These are phyloP conservation scores for Fonsecaea multimorphosa DNA, from an alignment of 2,329 filamentous ascomycete species.

Conservation along the genomic window DNA sequence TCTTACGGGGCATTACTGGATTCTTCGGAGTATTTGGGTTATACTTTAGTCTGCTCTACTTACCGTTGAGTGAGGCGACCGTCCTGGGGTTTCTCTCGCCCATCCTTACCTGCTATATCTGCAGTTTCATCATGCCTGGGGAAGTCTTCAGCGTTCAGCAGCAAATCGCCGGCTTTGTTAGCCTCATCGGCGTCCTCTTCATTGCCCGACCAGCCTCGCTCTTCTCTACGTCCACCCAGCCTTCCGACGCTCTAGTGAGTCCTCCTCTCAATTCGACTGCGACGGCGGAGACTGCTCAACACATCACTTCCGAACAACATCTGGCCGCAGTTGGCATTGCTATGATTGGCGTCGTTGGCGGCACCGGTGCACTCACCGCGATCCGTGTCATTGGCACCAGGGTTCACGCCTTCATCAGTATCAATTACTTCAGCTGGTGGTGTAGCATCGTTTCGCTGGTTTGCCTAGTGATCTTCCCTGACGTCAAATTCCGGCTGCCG, in stretches of 20 bases:
- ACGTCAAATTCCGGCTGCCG: slow-evolving; percentile 64
- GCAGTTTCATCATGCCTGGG: slow-evolving; percentile 70
- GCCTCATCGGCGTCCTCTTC: slow-evolving; percentile 78
- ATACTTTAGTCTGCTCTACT: slow-evolving; percentile 76
- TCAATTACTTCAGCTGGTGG: slow-evolving; percentile 80
- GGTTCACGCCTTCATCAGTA: slow-evolving; percentile 80
- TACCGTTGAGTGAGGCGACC: slow-evolving; percentile 84
- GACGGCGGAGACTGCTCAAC: slow-evolving; percentile 35
- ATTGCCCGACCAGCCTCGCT: slow-evolving; percentile 75
- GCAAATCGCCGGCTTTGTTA: slow-evolving; percentile 75
- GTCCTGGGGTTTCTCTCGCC: slow-evolving; percentile 88
- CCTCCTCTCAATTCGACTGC: slow-evolving; percentile 41
- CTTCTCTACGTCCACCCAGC: slow-evolving; percentile 50
- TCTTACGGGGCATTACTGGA: slow-evolving; percentile 71
- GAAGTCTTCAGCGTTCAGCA: slow-evolving; percentile 81
- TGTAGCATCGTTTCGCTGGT: slow-evolving; percentile 71
- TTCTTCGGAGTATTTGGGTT: slow-evolving; percentile 81
- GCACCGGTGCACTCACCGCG: slow-evolving; percentile 74
- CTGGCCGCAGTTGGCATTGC: slow-evolving; percentile 73
- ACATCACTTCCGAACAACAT: slow-evolving; percentile 66
- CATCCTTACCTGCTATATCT: slow-evolving; percentile 78
- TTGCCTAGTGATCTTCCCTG: slow-evolving; percentile 63
- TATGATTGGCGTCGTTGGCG: slow-evolving; percentile 77
- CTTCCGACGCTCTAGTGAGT: slow-evolving; percentile 31
- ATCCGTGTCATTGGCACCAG: slow-evolving; percentile 81